Conservation (phyloP, 257 asterid species). For the Rhazya stricta region DNA sequence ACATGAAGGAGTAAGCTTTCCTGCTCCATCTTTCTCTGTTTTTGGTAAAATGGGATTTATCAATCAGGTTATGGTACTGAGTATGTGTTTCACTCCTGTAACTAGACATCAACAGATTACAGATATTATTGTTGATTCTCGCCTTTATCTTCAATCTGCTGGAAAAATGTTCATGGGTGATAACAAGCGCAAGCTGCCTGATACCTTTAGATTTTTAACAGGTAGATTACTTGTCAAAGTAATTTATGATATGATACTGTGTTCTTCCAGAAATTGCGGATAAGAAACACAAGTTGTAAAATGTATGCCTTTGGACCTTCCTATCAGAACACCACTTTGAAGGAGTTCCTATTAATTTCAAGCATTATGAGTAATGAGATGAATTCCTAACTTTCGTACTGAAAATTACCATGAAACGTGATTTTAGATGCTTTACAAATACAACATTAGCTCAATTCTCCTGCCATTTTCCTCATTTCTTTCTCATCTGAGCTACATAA, state of each 20-base stretch:
- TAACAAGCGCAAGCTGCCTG: conserved; percentile 25
- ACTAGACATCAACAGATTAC: conserved; percentile 22
- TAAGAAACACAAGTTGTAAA: neutral
- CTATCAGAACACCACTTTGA: neutral
- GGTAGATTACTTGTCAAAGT: conserved; percentile 8
- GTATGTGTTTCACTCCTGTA: conserved; percentile 5
- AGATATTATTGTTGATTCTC: conserved; percentile 42
- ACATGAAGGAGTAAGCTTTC: conserved; percentile 28
- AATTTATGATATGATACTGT: neutral
- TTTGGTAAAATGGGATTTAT: neutral
- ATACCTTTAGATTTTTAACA: conserved; percentile 27
- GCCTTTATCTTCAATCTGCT: conserved; percentile 34
- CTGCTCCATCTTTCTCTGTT: neutral
- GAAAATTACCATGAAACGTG: neutral
- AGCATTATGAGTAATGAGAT: neutral
- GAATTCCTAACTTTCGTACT: neutral
- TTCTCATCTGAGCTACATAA: neutral
- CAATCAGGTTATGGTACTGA: conserved; percentile 11
- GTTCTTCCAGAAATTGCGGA: neutral
- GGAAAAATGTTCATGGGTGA: conserved; percentile 42
- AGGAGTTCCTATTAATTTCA: neutral
- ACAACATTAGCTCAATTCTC: neutral
- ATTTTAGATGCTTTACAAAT: neutral
- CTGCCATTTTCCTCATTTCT: neutral
- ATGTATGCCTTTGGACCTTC: too few species aligned